phyloP scores from a whole-genome alignment of 768 basidiomycete genomes.

The Filobasidium wieringae region DNA sequence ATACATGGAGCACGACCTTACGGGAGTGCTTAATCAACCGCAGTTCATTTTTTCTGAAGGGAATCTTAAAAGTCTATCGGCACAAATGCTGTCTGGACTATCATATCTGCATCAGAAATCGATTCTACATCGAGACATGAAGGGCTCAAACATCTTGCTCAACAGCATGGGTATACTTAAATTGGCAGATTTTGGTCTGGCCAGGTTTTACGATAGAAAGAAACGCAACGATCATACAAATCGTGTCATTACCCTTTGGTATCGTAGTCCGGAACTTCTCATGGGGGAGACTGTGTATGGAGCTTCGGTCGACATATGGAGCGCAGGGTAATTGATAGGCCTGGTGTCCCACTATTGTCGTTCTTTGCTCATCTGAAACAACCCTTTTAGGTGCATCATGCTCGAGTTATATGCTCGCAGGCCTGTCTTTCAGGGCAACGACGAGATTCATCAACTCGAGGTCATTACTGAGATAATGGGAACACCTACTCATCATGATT shows the following conservation, averaged over 20 bases:
- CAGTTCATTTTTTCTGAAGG: conserved; percentile 73
- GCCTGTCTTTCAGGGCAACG: conserved; percentile 94
- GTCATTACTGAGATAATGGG: conserved; percentile 84
- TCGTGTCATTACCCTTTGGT: conserved; percentile 97
- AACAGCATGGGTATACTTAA: conserved; percentile 86
- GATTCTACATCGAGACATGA: conserved; percentile 96
- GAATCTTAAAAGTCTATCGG: conserved; percentile 87
- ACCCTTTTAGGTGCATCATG: conserved; percentile 77
- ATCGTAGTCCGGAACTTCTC: conserved; percentile 85
- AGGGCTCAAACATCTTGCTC: conserved; percentile 94
- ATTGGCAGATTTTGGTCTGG: conserved; percentile 92
- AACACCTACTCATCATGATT: conserved; percentile 65
- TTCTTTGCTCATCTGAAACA: not conserved
- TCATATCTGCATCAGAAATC: conserved; percentile 91
- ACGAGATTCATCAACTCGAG: conserved; percentile 94
- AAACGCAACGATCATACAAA: conserved; percentile 93
- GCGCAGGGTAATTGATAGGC: conserved; percentile 63
- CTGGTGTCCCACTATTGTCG: not conserved
- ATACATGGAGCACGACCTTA: conserved; percentile 98
- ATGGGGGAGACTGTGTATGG: conserved; percentile 94
- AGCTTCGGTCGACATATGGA: conserved; percentile 99
- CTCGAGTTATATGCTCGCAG: conserved; percentile 90
- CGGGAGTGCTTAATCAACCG: conserved; percentile 81
- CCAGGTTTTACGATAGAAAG: conserved; percentile 87
- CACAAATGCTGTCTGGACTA: conserved; percentile 89